Evolutionary conservation across 2,329 filamentous ascomycete species (phyloP).

Genomic region (Trichoderma cornu-damae): DNA sequence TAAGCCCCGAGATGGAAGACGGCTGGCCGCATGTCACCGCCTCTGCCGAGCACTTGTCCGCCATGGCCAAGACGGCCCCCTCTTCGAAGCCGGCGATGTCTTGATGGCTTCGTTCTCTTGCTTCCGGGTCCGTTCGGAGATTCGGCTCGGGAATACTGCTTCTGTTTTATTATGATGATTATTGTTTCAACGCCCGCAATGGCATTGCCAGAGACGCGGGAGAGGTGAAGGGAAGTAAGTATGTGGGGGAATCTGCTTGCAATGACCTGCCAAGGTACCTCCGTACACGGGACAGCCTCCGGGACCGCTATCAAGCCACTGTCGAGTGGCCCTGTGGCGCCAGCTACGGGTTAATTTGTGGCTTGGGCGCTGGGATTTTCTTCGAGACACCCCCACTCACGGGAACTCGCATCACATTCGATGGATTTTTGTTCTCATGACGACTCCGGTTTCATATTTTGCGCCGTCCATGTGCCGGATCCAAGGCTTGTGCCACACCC

Average conservation of each 20-base stretch:
- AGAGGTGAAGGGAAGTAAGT: constrained; percentile 12
- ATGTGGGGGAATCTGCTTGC: constrained; percentile 18
- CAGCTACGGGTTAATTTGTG: constrained; percentile 9
- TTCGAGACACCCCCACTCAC: constrained; percentile 17
- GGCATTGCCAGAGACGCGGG: constrained; percentile 14
- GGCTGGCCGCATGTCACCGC: constrained; percentile 11
- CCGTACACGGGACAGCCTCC: constrained; percentile 14
- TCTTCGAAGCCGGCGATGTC: not conserved
- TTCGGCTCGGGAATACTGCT: not conserved
- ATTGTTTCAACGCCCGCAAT: constrained; percentile 1
- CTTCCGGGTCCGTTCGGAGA: not conserved
- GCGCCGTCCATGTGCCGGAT: not conserved
- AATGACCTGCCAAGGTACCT: constrained; percentile 17
- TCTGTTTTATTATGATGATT: too few relatives aligned
- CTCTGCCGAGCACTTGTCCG: constrained; percentile 12
- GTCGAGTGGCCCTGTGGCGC: constrained; percentile 10
- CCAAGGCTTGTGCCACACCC: not conserved
- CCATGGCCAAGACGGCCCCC: constrained; percentile 3
- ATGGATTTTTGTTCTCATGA: constrained; percentile 6
- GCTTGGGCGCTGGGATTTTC: not conserved
- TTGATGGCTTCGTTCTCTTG: not conserved
- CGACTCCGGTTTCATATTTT: not conserved
- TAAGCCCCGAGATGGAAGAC: constrained; percentile 24
- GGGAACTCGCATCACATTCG: constrained; percentile 9
- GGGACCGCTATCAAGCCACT: constrained; percentile 6